Evolutionary conservation across 257 asterid species (phyloP), one percentile per base, ranked within the genome.

Genomic region (Petunia axillaris): DNA sequence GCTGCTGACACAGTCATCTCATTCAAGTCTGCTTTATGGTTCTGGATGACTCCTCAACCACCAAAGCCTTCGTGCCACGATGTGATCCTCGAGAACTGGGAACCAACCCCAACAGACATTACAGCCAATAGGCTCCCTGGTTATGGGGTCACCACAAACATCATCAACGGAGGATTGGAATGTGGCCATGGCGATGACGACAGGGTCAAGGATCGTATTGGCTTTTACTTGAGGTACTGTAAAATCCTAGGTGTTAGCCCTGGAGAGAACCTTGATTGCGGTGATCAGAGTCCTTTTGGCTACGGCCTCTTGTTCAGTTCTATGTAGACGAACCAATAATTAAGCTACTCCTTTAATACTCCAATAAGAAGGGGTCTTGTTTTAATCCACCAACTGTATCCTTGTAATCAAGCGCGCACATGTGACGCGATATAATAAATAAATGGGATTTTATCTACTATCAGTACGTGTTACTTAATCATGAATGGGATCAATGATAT

Each of bases 11-110:
- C 85, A 0, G 76, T 73, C 1, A 50, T 81, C 25, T 83, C 87
- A n/a, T 86, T 86, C 84, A 83, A 83, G 43, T 64, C 84, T 6
- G 89, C 89, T 5, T 8, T 86, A 6, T 86, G 89, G 89, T 83
- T 83, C 39, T 86, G 87, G 87, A 86, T 79, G 89, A 83, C 85
- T 50, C 84, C 87, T 6, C 87, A 83, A 43, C 6, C 58, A 2
- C 79, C 83, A 53, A 83, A 83, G 67, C 89, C 87, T 8, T 86
- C 89, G 9, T 37, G 87, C 79, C 85, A 86, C 25, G 82, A 65
- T 1, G 87, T 80, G 13, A 83, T 83, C 4, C 46, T 68, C 2
- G 87, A 85, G 64, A 66, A 44, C 14, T 83, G 85, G 89, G 82
- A 36, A 37, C 89, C 89, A n/a, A 75, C 85, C 4, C 1, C 3